Evolutionary conservation across 768 basidiomycete genomes (phyloP), one percentile per base, ranked within the genome.

Genomic region (Tephrocybe rancida): DNA sequence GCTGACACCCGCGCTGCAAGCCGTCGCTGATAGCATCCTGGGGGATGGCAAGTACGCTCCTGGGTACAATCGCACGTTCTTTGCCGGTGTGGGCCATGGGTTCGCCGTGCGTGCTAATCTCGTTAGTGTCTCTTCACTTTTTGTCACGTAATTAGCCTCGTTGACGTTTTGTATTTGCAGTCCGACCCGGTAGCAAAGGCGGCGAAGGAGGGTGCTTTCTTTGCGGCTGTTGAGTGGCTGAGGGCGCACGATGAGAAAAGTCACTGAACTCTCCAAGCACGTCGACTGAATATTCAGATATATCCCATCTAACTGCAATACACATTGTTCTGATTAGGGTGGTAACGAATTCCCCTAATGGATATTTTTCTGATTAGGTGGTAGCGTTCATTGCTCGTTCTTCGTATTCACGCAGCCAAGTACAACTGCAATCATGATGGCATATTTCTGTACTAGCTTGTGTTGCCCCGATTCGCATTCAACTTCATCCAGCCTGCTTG

Each of bases 21-120:
- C 58, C 27, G 41, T 56, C 5, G 58, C 55, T 2, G 58, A 60
- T 25, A 45, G 44, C 13, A 50, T 60, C 24, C 49, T 60, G 14
- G 58, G 55, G 11, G 44, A 54, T 19, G 58, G 58, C 1, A 50
- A 55, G 22, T 60, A 60, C 45, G 16, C 19, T 10, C 58, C 58
- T 8, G 58, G 58, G 18, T 60, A 56, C 32, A 50, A 57, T 32
- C 55, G 58, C 21, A 45, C 55, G 14, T 60, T 60, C 41, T 60
- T 60, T 37, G 24, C 55, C 18, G 55, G 58, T 10, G 58, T 60
- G 8, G 55, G 50, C 8, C 55, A 60, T 29, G 58, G 58, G 37
- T 60, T 60, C 19, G 58, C 58, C 18, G 58, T 60, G 13, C 55
- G 58, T 18, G 58, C 58, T 21, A 57, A 60, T 37, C 27, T 60